Conservation (phyloP, 805 yeast species). For the Metschnikowia henanensis region DNA sequence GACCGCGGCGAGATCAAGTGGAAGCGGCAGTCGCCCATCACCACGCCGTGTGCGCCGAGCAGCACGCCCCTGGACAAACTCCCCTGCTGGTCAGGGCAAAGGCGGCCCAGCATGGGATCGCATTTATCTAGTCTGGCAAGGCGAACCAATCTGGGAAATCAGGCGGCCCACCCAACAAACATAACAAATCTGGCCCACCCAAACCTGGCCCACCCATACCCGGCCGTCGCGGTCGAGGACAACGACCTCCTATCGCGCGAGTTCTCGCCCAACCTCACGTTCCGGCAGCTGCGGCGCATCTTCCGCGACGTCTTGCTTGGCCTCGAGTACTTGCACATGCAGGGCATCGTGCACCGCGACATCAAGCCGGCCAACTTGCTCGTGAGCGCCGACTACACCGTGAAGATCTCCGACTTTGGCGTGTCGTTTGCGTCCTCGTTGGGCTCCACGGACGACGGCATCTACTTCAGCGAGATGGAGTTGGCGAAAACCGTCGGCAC, state of each 20-base stretch:
- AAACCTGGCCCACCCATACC: no score
- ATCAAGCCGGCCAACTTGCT: slow-evolving; percentile 93
- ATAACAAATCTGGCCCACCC: no score
- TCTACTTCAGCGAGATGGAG: slow-evolving; percentile 59
- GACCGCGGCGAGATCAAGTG: slow-evolving; percentile 91
- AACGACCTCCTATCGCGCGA: slow-evolving; percentile 24
- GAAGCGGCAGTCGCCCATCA: slow-evolving; percentile 37
- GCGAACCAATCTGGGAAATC: no score
- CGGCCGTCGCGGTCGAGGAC: slow-evolving; percentile 20
- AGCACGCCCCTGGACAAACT: slow-evolving; percentile 4
- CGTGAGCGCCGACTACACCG: slow-evolving; percentile 65
- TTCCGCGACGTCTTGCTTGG: slow-evolving; percentile 86
- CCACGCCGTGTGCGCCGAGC: slow-evolving; percentile 8
- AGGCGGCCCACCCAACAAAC: no score
- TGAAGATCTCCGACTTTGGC: slow-evolving; percentile 96
- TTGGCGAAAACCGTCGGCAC: slow-evolving; percentile 97
- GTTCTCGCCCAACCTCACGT: slow-evolving; percentile 58
- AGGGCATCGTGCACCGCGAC: slow-evolving; percentile 92
- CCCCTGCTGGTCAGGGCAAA: slow-evolving; percentile 10
- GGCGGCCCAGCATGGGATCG: slow-evolving; percentile 5
- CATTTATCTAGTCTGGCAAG: no score
- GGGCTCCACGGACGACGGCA: slow-evolving; percentile 45
- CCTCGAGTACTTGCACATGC: slow-evolving; percentile 84
- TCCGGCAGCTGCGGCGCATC: slow-evolving; percentile 65
- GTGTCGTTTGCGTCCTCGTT: slow-evolving; percentile 72